These are phyloP conservation scores for Fragilaria radians DNA, from an alignment of 108 stramenopile species.

Conservation along the genomic window DNA sequence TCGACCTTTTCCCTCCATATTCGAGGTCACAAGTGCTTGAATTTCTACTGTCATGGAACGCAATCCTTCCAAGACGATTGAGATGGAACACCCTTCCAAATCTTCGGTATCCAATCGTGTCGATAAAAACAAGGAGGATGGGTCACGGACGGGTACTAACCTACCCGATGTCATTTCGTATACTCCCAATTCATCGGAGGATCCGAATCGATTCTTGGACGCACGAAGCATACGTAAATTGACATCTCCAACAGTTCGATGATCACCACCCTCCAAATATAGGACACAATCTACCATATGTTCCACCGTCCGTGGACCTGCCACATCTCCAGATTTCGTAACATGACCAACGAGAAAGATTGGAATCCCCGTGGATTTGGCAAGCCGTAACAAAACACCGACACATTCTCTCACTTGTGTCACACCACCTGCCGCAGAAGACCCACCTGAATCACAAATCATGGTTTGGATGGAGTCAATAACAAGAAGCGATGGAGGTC, in stretches of 20 bases:
- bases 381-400: conserved; percentile 71
- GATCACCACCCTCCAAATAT: conserved; percentile 66
- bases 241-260: conserved; percentile 8
- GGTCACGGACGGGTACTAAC: conserved; percentile 72
- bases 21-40: conserved; percentile 39
- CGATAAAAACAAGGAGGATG: conserved; percentile 71
- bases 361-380: conserved; percentile 84
- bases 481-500: conserved; percentile 64
- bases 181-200: conserved; percentile 80
- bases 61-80: conserved; percentile 81
- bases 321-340: conserved; percentile 89
- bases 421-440: conserved; percentile 72
- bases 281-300: conserved; percentile 96
- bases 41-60: conserved; percentile 80
- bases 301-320: conserved; percentile 92
- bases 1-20: conserved; percentile 23
- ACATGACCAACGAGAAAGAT: conserved; percentile 92
- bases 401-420: conserved; percentile 87
- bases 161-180: conserved; percentile 78
- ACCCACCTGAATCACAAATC: conserved; percentile 55
- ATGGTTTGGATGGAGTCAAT: conserved; percentile 96
- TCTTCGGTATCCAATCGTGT: conserved; percentile 44
- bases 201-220: conserved; percentile 89
- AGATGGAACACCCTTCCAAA: conserved; percentile 83
- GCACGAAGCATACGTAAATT: conserved; percentile 70